Evolutionary conservation across 2,329 filamentous ascomycete genomes (phyloP).

Genomic region (Sporothrix inflata): DNA sequence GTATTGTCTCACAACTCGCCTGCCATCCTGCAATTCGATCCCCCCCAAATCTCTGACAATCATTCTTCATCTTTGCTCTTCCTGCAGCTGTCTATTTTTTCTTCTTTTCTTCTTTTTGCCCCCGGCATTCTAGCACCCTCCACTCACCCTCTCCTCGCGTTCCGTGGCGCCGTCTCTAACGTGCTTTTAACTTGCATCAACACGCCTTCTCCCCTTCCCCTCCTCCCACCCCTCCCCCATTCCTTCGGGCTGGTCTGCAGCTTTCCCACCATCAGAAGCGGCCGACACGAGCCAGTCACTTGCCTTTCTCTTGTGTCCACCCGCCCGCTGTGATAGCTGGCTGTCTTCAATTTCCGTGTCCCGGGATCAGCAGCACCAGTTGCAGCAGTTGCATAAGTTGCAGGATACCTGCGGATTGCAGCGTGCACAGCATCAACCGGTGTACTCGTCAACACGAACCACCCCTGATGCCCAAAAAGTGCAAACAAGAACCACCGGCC

Average conservation of each 20-base stretch:
- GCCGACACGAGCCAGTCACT: conserved; percentile 23
- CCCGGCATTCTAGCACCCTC: conserved; percentile 7
- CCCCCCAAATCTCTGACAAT: background rate
- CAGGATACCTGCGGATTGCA: conserved; percentile 25
- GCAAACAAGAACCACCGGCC: background rate
- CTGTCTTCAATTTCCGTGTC: conserved; percentile 19
- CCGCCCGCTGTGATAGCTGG: conserved; percentile 14
- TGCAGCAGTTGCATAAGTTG: conserved; percentile 18
- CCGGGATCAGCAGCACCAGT: conserved; percentile 18
- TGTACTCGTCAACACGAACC: conserved; percentile 22
- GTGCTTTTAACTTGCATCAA: conserved; percentile 26
- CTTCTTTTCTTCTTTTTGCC: background rate
- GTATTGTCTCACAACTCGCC: conserved; percentile 12
- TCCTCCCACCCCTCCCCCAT: conserved; percentile 20
- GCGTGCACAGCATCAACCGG: conserved; percentile 24
- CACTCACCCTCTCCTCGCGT: background rate
- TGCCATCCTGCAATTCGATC: background rate
- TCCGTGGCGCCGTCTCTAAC: conserved; percentile 24
- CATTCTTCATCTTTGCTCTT: background rate
- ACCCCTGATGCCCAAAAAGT: background rate
- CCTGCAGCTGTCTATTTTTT: background rate
- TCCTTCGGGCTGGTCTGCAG: conserved; percentile 28
- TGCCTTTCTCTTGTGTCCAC: conserved; percentile 12
- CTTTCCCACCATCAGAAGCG: conserved; percentile 2
- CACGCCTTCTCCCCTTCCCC: conserved; percentile 10